A percentile compares a stretch with the other conserved stretches of the same genome.
These are phyloP conservation scores for Rosellinia necatrix DNA, from an alignment of 2,329 filamentous ascomycete genomes.

Conservation along the genomic window DNA sequence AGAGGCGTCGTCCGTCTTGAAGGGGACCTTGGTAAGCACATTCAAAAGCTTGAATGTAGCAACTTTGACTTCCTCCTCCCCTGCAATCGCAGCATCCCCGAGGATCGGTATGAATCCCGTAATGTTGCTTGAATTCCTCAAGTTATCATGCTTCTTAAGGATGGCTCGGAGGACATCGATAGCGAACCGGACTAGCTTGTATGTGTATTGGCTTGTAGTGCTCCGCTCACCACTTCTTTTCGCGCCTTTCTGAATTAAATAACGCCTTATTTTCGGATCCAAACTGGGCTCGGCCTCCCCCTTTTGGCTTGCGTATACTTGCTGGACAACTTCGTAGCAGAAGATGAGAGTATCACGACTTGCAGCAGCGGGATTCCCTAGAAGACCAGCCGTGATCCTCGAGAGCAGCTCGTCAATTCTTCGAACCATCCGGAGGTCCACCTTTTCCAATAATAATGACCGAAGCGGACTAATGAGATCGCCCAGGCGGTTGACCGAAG, in stretches of 20 bases:
- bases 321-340: constrained; percentile 91
- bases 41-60: constrained; percentile 84
- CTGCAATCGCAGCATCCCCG: constrained; percentile 81
- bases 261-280: constrained; percentile 69
- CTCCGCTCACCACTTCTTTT: constrained; percentile 75
- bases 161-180: constrained; percentile 84
- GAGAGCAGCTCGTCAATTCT: constrained; percentile 90
- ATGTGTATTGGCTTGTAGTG: constrained; percentile 76
- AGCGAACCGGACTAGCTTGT: constrained; percentile 87
- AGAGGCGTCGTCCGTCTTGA: constrained; percentile 69
- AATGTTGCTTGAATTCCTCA: constrained; percentile 80
- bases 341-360: constrained; percentile 87
- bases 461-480: constrained; percentile 80
- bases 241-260: constrained; percentile 78
- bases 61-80: constrained; percentile 91
- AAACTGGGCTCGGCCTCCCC: constrained; percentile 57
- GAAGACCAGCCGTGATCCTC: constrained; percentile 79
- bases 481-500: constrained; percentile 74
- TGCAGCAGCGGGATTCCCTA: constrained; percentile 79
- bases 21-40: constrained; percentile 81
- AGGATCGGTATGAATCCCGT: constrained; percentile 86
- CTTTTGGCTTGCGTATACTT: constrained; percentile 72
- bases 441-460: constrained; percentile 77
- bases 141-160: constrained; percentile 81
- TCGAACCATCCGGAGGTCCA: constrained; percentile 79